Evolutionary conservation across 768 basidiomycete genomes (phyloP).

Genomic region (Harrya chromipes): DNA sequence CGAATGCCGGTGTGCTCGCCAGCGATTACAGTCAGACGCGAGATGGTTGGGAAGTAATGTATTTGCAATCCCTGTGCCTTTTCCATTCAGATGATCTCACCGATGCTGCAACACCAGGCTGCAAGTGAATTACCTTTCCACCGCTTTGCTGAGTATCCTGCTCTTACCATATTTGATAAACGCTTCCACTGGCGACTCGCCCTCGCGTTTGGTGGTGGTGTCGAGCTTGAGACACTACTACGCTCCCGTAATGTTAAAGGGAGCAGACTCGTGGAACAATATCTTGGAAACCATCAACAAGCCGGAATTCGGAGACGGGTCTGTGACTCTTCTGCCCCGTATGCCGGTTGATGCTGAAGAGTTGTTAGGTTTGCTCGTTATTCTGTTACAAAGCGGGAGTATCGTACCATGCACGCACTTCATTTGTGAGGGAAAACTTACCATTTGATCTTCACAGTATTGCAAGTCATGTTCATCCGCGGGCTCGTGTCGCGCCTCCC

Average conservation of each 20-base stretch:
- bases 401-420: neutral
- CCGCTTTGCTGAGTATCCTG: conserved; percentile 31
- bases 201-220: conserved; percentile 28
- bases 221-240: conserved; percentile 30
- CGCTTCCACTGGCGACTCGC: conserved; percentile 18
- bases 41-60: conserved; percentile 51
- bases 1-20: conserved; percentile 29
- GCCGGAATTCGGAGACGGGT: conserved; percentile 22
- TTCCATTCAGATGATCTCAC: neutral
- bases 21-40: conserved; percentile 24
- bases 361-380: conserved; percentile 17
- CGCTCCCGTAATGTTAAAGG: neutral
- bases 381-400: conserved; percentile 25
- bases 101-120: conserved; percentile 18
- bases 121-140: conserved; percentile 37
- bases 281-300: conserved; percentile 27
- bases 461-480: conserved; percentile 34
- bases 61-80: conserved; percentile 1
- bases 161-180: conserved; percentile 33
- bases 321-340: conserved; percentile 1
- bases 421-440: conserved; percentile 2
- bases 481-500: conserved; percentile 31
- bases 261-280: conserved; percentile 4
- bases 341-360: neutral
- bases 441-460: conserved; percentile 16